Evolutionary conservation across 164 flowering plant species (phyloP), one percentile per base, ranked within the genome.

Genomic region (Vitis rotundifolia): DNA sequence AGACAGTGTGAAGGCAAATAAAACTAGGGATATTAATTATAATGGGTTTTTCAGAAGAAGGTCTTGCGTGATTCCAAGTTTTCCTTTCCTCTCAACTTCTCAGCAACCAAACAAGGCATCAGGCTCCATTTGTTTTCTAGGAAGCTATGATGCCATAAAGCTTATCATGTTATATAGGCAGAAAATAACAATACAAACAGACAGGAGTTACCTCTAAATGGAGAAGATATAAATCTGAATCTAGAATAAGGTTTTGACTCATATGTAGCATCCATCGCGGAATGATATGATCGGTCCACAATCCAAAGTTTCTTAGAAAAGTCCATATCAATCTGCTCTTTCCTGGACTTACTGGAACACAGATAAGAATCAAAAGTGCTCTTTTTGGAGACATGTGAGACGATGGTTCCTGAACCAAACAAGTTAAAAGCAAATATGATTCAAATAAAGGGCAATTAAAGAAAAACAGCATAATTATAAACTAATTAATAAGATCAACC

Each of bases 231-330:
- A 91, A 72, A 81, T 90, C 98, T 44, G 98, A 94, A 84, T 94
- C 98, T 2, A 92, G 69, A 76, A 90, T 81, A 49, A 91, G 80
- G 80, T 92, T 94, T 68, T 85, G 93, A 8, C 85, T 83, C 44
- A 90, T 61, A 76, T 94, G 98, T 82, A 94, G 89, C n/a, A 90
- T 74, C 98, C 96, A 94, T 66, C 89, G 66, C 29, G 98, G 96
- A 66, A 94, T 66, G 18, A 94, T 15, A 62, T 72, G 75, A 62
- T 91, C 94, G 18, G 88, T 74, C 96, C 89, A 88, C 54, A 82
- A 63, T 6, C 84, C 84, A 79, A 89, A 90, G 66, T 94, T 94
- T 77, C 98, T 90, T 0, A 94, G 98, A 73, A 88, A 84, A 11
- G 76, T 58, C 90, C 92, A 90, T 76, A 94, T 90, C 77, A 94